These are phyloP conservation scores for Aureobasidium melanogenum DNA, from an alignment of 2,329 filamentous ascomycete species.

Conservation along the genomic window DNA sequence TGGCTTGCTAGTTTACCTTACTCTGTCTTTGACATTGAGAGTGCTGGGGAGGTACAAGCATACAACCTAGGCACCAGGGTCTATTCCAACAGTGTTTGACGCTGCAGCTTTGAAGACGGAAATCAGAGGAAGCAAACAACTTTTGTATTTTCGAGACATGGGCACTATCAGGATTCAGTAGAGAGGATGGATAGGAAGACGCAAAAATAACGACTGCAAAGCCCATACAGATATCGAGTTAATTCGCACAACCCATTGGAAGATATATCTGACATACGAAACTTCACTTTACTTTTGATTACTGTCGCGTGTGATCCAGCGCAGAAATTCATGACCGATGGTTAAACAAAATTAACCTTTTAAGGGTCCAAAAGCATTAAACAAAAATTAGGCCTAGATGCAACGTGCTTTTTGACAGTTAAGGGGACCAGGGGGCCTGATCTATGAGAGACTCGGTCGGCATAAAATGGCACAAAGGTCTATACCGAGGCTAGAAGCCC, in stretches of 20 bases:
- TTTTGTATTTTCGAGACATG: background rate
- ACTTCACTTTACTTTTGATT: background rate
- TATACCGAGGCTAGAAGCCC: background rate
- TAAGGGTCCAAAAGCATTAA: background rate
- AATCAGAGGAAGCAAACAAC: background rate
- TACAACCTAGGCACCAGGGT: background rate
- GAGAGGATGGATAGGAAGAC: background rate
- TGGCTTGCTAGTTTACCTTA: too few species aligned
- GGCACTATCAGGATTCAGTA: background rate
- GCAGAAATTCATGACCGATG: background rate
- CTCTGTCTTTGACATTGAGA: background rate
- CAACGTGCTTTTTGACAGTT: background rate
- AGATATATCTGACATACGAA: background rate
- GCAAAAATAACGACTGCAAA: background rate
- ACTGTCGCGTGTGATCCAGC: background rate
- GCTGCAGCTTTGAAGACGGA: background rate
- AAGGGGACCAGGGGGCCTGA: background rate
- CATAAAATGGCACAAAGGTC: background rate
- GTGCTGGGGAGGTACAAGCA: too few species aligned
- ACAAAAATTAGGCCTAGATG: constrained; percentile 3
- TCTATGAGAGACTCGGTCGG: background rate
- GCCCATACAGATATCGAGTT: background rate
- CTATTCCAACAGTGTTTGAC: too few species aligned
- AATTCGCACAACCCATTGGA: background rate
- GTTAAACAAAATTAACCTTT: background rate